phyloP scores from a whole-genome alignment of 2,329 filamentous ascomycete genomes.

The Ophiostoma sp. region DNA sequence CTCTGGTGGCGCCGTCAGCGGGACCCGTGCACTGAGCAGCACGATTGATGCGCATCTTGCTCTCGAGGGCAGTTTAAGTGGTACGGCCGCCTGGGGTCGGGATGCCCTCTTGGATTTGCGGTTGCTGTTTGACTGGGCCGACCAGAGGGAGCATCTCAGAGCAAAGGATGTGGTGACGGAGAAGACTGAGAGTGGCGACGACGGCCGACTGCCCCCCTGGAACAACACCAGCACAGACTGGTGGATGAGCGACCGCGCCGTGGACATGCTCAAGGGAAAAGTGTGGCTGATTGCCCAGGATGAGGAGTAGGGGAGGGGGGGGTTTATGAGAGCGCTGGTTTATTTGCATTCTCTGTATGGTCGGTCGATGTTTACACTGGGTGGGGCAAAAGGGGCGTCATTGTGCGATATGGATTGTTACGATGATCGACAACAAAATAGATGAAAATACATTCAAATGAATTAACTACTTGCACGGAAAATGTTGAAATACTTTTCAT shows the following conservation, averaged over 20 bases:
- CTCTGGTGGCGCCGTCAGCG: neutral
- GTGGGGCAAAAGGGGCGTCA: no score
- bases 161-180: constrained; percentile 26
- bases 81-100: constrained; percentile 37
- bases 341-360: no score
- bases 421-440: no score
- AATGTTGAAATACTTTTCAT: no score
- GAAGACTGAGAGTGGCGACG: constrained; percentile 22
- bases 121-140: constrained; percentile 58
- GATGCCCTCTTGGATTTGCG: constrained; percentile 50
- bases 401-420: no score
- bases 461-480: no score
- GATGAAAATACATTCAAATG: no score
- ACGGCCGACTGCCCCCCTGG: constrained; percentile 1
- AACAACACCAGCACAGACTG: constrained; percentile 41
- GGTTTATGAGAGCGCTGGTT: neutral
- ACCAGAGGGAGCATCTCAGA: constrained; percentile 41
- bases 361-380: no score
- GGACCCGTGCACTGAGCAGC: constrained; percentile 33
- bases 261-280: constrained; percentile 57
- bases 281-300: constrained; percentile 52
- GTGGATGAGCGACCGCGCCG: constrained; percentile 57
- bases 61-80: constrained; percentile 54
- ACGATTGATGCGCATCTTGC: constrained; percentile 71
- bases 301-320: neutral